phyloP scores from a whole-genome alignment of 257 asterid genomes.

The Nicotiana tomentosiformis region DNA sequence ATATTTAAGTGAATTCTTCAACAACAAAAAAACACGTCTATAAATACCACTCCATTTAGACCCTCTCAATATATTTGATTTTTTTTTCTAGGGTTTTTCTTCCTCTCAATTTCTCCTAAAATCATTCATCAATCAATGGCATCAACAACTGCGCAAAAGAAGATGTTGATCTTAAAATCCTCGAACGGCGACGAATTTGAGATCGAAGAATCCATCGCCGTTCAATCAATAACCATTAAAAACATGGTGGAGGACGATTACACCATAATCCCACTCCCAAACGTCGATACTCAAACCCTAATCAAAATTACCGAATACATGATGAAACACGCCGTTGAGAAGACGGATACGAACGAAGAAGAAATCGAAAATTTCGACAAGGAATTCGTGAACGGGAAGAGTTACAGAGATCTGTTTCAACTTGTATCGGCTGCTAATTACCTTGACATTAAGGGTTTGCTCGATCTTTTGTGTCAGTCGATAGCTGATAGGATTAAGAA shows the following conservation, averaged over 20 bases:
- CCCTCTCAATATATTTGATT: too few relatives aligned
- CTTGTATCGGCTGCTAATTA: neutral
- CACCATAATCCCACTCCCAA: slow-evolving; percentile 6
- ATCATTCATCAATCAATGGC: too few relatives aligned
- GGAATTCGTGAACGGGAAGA: neutral
- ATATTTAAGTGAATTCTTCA: too few relatives aligned
- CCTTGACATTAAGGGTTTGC: neutral
- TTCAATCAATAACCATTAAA: neutral
- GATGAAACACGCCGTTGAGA: neutral
- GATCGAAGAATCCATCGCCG: neutral
- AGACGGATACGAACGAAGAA: neutral
- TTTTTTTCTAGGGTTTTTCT: too few relatives aligned
- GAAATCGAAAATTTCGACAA: neutral
- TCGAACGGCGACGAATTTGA: too few relatives aligned
- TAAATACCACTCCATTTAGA: too few relatives aligned
- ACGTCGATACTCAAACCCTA: slow-evolving; percentile 6
- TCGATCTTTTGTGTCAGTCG: neutral
- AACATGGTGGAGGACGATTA: slow-evolving; percentile 11
- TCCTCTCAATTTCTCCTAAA: too few relatives aligned
- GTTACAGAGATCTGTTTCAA: neutral
- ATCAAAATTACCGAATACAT: neutral
- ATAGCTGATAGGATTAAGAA: too few relatives aligned
- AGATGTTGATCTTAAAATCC: too few relatives aligned
- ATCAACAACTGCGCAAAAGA: too few relatives aligned
- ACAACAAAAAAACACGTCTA: too few relatives aligned